These are phyloP conservation scores for Phoma sp. DNA, from an alignment of 2,329 filamentous ascomycete genomes.

Conservation along the genomic window DNA sequence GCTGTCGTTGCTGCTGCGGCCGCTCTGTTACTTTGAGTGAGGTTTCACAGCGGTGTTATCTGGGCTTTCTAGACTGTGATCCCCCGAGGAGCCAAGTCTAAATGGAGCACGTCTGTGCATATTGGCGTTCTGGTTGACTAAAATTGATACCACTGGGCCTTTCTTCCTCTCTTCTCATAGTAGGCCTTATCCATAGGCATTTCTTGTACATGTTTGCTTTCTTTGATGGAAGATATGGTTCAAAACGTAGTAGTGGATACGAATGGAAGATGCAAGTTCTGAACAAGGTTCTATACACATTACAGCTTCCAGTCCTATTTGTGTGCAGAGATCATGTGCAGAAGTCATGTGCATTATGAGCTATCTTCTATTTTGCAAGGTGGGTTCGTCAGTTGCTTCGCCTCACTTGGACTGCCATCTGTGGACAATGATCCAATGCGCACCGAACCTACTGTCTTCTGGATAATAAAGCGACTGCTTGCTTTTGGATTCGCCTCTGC, in stretches of 20 bases:
- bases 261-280: slow-evolving; percentile 1
- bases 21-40: slow-evolving; percentile 34
- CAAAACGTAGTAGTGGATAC: slow-evolving; percentile 3
- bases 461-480: no score
- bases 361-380: no score
- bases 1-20: slow-evolving; percentile 29
- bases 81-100: neutral
- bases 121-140: slow-evolving; percentile 19
- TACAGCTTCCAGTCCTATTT: no score
- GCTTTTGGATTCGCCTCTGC: no score
- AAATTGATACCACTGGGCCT: slow-evolving; percentile 27
- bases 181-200: slow-evolving; percentile 6
- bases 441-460: no score
- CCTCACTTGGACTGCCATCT: no score
- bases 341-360: no score
- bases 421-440: no score
- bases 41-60: neutral
- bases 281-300: no score
- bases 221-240: neutral
- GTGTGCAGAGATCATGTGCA: no score
- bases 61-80: neutral
- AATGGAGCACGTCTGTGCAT: slow-evolving; percentile 13
- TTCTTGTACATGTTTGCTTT: slow-evolving; percentile 23
- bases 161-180: slow-evolving; percentile 5
- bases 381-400: no score